Conservation (phyloP, 2,329 filamentous ascomycete genomes). For the Pseudogymnoascus sp. region DNA sequence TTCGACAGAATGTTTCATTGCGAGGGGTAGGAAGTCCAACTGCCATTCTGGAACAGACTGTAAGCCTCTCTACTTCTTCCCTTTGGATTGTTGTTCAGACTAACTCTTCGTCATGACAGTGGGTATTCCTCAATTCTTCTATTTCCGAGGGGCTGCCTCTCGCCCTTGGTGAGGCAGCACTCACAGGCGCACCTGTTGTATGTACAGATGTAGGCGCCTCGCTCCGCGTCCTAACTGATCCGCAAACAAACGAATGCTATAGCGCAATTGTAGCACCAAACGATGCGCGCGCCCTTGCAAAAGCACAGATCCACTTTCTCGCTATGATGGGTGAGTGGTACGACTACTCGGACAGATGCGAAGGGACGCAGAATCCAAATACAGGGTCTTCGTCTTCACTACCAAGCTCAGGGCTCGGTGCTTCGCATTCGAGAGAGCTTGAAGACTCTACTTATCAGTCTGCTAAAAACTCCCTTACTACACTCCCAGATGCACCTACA, state of each 20-base stretch:
- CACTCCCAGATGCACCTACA: constrained; percentile 42
- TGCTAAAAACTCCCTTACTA: constrained; percentile 35
- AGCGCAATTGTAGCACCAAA: constrained; percentile 54
- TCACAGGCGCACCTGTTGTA: constrained; percentile 45
- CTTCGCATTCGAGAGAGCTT: too few species aligned
- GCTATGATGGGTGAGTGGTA: constrained; percentile 53
- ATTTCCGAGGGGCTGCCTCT: constrained; percentile 45
- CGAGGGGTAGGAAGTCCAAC: constrained; percentile 50
- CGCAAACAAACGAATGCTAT: constrained; percentile 33
- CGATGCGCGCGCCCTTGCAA: constrained; percentile 49
- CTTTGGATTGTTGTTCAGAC: too few species aligned
- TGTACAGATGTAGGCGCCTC: constrained; percentile 48
- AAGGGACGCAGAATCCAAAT: too few species aligned
- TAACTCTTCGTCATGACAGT: constrained; percentile 20
- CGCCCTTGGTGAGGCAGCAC: constrained; percentile 44
- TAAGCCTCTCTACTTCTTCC: too few species aligned
- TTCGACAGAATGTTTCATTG: constrained; percentile 43
- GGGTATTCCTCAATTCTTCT: constrained; percentile 50
- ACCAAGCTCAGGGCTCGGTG: too few species aligned
- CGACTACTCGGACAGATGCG: constrained; percentile 28
- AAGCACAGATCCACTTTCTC: constrained; percentile 52
- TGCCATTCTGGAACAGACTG: constrained; percentile 45
- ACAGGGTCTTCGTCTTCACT: too few species aligned
- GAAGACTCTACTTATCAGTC: constrained; percentile 22
- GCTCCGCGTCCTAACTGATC: constrained; percentile 41